Conservation (phyloP, 805 yeast genomes). For the Teunomyces atbi region DNA sequence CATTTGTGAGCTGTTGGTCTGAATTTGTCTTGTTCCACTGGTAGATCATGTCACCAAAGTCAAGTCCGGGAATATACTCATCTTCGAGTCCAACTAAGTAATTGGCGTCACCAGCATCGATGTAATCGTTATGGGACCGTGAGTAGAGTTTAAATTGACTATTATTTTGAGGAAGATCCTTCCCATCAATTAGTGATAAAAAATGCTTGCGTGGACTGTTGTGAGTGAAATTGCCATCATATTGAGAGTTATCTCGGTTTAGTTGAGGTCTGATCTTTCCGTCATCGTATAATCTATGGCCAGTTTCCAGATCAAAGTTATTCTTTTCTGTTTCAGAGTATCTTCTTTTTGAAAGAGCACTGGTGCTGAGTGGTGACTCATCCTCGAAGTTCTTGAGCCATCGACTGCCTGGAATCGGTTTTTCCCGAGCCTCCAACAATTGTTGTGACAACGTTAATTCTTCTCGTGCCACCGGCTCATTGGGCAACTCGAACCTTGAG, state of each 20-base stretch:
- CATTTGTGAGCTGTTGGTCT: constrained; percentile 11
- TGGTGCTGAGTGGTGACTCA: constrained; percentile 1
- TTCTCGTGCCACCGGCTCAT: not conserved
- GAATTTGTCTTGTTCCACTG: constrained; percentile 43
- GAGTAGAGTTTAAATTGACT: constrained; percentile 25
- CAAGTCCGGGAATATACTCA: constrained; percentile 74
- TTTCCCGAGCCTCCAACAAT: not conserved
- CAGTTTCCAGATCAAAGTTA: constrained; percentile 55
- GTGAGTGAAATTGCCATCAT: constrained; percentile 12
- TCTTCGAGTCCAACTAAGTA: constrained; percentile 57
- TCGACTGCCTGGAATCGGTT: not conserved
- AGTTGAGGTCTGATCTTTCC: constrained; percentile 46
- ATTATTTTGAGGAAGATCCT: not conserved
- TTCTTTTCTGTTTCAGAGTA: constrained; percentile 66
- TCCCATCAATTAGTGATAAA: not conserved
- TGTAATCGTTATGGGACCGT: constrained; percentile 26
- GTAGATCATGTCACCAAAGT: constrained; percentile 47
- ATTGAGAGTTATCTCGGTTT: not conserved
- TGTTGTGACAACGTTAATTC: not conserved
- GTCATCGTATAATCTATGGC: constrained; percentile 54
- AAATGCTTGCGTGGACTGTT: constrained; percentile 6
- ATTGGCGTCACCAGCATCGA: constrained; percentile 15
- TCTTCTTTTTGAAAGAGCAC: constrained; percentile 33
- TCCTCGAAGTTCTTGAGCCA: not conserved
- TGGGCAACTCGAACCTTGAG: constrained; percentile 7